Evolutionary conservation across 331 rosid species (phyloP).

Genomic region (Rhamnella rubrinervis): DNA sequence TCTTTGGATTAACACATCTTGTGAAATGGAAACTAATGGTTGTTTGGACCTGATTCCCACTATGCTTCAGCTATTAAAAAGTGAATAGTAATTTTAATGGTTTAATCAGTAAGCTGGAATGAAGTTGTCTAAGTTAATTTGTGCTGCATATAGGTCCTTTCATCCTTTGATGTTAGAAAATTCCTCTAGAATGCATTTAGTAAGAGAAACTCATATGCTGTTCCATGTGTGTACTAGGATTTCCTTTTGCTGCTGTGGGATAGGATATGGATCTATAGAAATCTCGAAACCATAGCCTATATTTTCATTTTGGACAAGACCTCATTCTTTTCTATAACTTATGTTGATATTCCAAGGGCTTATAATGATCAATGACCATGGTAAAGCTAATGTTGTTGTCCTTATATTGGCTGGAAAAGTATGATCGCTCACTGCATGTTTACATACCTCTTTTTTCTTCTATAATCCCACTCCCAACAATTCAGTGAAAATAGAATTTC

Average conservation of each 20-base stretch:
- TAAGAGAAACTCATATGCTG: background rate
- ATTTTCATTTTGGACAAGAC: background rate
- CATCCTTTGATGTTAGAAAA: background rate
- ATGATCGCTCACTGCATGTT: background rate
- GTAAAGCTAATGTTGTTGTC: background rate
- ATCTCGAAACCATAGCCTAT: background rate
- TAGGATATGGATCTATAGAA: background rate
- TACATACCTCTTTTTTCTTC: background rate
- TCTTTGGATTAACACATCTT: conserved; percentile 5
- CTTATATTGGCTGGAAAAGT: background rate
- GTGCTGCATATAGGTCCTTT: background rate
- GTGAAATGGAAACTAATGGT: conserved; percentile 12
- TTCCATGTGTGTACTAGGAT: background rate
- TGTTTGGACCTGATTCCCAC: background rate
- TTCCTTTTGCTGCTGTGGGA: background rate
- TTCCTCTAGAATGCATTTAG: background rate
- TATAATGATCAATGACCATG: background rate
- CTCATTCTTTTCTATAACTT: background rate
- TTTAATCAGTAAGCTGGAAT: background rate
- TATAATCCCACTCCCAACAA: too few relatives aligned
- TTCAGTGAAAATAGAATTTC: background rate
- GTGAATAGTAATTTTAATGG: background rate
- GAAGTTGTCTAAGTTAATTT: background rate
- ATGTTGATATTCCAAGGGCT: background rate
- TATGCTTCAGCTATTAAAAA: background rate